Conservation (phyloP, 106 monocot species). For the Ottelia alismoides region DNA sequence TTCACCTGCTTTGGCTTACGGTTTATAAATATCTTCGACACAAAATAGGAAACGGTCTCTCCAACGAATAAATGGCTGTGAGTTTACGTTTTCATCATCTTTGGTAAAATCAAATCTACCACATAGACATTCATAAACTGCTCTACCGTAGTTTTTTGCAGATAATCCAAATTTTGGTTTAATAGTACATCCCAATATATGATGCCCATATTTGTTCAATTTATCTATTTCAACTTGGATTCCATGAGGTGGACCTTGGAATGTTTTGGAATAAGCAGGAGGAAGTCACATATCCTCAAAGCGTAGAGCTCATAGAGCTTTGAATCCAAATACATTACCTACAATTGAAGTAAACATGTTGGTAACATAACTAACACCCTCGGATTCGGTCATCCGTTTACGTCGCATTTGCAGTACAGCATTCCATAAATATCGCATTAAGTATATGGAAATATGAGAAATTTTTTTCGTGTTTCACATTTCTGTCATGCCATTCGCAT, state of each 20-base stretch:
- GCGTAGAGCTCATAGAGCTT: background rate
- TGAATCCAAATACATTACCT: background rate
- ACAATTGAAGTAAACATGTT: constrained; percentile 1
- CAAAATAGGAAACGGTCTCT: constrained; percentile 16
- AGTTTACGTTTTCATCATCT: constrained; percentile 18
- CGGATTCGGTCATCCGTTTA: too few species aligned
- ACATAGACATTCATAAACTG: constrained; percentile 5
- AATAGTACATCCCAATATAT: background rate
- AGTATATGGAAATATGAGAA: too few species aligned
- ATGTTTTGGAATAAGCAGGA: constrained; percentile 1
- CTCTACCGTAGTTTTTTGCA: background rate
- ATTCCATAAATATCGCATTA: too few species aligned
- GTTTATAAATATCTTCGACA: constrained; percentile 13
- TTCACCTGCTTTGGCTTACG: constrained; percentile 7
- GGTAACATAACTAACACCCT: background rate
- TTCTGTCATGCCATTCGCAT: too few species aligned
- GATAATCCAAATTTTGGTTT: background rate
- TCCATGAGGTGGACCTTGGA: background rate
- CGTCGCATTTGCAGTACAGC: too few species aligned
- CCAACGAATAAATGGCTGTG: constrained; percentile 20
- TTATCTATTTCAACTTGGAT: constrained; percentile 3
- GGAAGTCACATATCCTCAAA: background rate
- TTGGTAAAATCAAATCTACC: constrained; percentile 8
- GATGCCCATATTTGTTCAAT: background rate
- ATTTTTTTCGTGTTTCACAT: too few species aligned